Evolutionary conservation across 176 grass and related monocot genomes (phyloP).

Genomic region (Oryza officinalis): DNA sequence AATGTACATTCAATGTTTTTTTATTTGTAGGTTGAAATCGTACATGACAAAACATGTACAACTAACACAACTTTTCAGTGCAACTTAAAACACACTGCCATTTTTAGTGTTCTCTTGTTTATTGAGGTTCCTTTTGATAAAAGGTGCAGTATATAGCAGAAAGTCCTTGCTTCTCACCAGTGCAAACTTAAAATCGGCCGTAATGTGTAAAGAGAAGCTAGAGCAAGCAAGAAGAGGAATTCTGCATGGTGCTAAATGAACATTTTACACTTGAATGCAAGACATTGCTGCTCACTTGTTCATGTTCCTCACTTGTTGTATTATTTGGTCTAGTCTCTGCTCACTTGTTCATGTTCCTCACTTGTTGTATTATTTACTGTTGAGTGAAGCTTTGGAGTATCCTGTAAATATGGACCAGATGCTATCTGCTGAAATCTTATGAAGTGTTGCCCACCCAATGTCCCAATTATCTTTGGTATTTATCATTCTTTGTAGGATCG

Average conservation of each 20-base stretch:
- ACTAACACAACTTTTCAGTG: not conserved
- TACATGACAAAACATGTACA: not conserved
- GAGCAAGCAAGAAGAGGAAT: not conserved
- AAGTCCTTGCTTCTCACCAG: not conserved
- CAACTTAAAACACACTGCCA: not conserved
- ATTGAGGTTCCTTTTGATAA: not conserved
- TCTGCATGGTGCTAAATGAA: not conserved
- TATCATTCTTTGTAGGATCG: not conserved
- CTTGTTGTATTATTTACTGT: conserved; percentile 4
- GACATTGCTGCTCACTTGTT: not conserved
- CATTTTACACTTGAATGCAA: not conserved
- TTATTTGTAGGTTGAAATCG: not conserved
- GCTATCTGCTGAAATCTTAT: not conserved
- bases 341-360: not conserved
- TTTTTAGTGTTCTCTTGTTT: not conserved
- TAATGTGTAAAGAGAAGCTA: not conserved
- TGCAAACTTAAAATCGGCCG: not conserved
- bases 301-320: not conserved
- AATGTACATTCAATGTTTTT: not conserved
- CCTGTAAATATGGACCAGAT: conserved; percentile 35
- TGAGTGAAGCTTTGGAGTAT: not conserved
- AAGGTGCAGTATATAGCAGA: not conserved
- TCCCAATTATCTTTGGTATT: not conserved
- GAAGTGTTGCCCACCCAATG: too few relatives aligned
- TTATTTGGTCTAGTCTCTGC: not conserved